Conservation (phyloP, 768 basidiomycete species). For the Pisolithus marmoratus region DNA sequence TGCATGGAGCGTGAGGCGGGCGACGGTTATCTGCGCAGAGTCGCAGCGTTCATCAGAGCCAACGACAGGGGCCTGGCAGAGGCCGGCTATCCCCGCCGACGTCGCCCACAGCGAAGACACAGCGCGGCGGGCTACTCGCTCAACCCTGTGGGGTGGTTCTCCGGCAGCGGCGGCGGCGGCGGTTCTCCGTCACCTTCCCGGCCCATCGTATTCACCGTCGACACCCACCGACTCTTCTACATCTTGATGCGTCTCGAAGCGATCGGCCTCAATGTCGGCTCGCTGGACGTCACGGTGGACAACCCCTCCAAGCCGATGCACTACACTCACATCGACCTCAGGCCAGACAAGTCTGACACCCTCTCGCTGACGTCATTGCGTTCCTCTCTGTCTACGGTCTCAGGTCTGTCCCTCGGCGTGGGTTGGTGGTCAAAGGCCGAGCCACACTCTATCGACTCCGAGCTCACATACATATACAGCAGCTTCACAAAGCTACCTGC, state of each 20-base stretch:
- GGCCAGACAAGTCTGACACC: conserved; percentile 65
- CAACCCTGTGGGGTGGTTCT: conserved; percentile 63
- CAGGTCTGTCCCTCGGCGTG: conserved; percentile 63
- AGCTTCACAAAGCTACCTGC: conserved; percentile 89
- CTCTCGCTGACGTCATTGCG: conserved; percentile 69
- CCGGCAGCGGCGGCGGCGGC: conserved; percentile 14
- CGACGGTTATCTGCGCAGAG: conserved; percentile 69
- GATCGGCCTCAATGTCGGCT: conserved; percentile 68
- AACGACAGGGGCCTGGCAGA: conserved; percentile 74
- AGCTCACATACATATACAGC: conserved; percentile 85
- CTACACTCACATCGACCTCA: conserved; percentile 51
- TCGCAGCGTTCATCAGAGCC: conserved; percentile 64
- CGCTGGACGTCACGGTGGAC: conserved; percentile 72
- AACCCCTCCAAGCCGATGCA: conserved; percentile 72
- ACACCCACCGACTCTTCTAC: conserved; percentile 85
- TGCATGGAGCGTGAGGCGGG: conserved; percentile 58
- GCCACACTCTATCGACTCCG: conserved; percentile 55
- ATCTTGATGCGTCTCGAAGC: conserved; percentile 83
- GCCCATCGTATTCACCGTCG: conserved; percentile 63
- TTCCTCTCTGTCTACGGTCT: conserved; percentile 72
- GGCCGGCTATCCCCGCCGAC: conserved; percentile 46
- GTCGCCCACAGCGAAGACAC: conserved; percentile 33
- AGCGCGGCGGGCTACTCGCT: conserved; percentile 37
- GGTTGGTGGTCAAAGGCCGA: conserved; percentile 68
- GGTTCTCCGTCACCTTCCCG: conserved; percentile 35